Conservation (phyloP, 495 filamentous ascomycete species). For the Neurospora sp. region DNA sequence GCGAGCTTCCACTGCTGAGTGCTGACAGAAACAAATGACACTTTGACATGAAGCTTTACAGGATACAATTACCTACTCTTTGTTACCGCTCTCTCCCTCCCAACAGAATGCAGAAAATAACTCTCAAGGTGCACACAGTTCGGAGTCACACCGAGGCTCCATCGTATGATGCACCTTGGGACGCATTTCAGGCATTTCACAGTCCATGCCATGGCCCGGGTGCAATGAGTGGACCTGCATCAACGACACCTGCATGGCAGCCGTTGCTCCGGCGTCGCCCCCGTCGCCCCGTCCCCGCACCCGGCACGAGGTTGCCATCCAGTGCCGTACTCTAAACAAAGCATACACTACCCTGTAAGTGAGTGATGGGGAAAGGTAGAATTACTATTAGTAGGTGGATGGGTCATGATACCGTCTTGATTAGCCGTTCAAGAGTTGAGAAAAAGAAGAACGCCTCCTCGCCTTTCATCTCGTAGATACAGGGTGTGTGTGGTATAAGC, state of each 20-base stretch:
- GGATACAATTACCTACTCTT: neutral
- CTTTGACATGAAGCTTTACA: neutral
- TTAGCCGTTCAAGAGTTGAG: conserved; percentile 21
- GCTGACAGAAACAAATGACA: neutral
- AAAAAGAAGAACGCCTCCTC: conserved; percentile 17
- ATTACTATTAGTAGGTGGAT: conserved; percentile 3
- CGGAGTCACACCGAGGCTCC: neutral
- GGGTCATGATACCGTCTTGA: conserved; percentile 21
- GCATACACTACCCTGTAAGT: neutral
- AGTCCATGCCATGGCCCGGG: neutral
- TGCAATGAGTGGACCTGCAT: neutral
- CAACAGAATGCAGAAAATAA: neutral
- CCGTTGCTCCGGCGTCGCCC: conserved; percentile 3
- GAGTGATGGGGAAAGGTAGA: neutral
- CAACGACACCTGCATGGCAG: neutral
- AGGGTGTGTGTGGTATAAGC: conserved; percentile 14
- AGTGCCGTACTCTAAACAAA: neutral
- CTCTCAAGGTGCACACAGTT: neutral
- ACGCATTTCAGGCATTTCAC: neutral
- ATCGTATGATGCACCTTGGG: neutral
- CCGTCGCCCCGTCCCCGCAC: conserved; percentile 7
- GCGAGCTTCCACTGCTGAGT: neutral
- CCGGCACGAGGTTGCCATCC: neutral
- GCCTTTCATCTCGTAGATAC: conserved; percentile 30
- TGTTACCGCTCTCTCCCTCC: neutral